Evolutionary conservation across 139 green algal genomes (phyloP), one percentile per base, ranked within the genome.

Genomic region (Penium margaritaceum): DNA sequence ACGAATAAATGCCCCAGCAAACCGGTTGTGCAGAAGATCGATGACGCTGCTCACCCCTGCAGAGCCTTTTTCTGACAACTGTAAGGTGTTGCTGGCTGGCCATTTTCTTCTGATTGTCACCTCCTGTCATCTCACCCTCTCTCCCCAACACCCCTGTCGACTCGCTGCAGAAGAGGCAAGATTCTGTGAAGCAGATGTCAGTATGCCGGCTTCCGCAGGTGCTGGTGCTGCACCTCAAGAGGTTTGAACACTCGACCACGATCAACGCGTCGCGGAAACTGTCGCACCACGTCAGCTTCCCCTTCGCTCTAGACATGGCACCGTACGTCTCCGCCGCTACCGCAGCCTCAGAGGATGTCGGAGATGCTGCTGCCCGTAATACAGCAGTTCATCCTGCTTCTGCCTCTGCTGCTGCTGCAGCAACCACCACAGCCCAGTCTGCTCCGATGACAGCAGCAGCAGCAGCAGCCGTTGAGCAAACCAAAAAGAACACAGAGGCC

Each of bases 161-260:
- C n/a, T n/a, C n/a, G n/a, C n/a, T n/a, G n/a, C 47, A 60, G 47
- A 60, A 63, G 9, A 32, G 75, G 27, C 70, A 72, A 57, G 61
- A 75, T n/a, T 69, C 63, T 3, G 35, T 87, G 27, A 97, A 97
- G 87, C 91, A 96, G 89, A 79, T 97, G 80, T 89, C 85, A 24
- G 72, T 97, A 29, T 67, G 82, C 12, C 82, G 79, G 14, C 84
- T 96, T 70, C 90, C 91, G 3, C 88, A 87, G 4, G 81, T 96
- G 47, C 86, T 97, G 66, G 87, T 83, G 54, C 70, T 97, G 34
- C 91, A 97, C 77, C 73, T 93, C 33, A 97, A 97, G 81, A 83
- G 91, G 34, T 96, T 96, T 76, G 87, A 96, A 82, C 85, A 92
- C 58, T 63, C 29, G 38, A n/a, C 19, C 7, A 27, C 41, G 53